Conservation (phyloP, 176 grass and related monocot genomes). For the Dendrocalamus sinicus region DNA sequence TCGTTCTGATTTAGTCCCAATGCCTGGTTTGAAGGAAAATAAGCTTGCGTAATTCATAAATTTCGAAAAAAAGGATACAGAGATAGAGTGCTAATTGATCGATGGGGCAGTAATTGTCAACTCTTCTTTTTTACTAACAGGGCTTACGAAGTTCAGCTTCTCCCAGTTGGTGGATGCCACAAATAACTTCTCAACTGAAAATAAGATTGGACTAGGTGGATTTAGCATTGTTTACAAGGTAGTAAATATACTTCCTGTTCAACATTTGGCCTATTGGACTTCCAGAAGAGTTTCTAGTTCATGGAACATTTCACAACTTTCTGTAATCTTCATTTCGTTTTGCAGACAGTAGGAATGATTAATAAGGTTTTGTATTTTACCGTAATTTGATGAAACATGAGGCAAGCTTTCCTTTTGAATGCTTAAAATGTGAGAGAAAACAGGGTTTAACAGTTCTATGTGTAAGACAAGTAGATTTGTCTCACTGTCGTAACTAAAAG, state of each 20-base stretch:
- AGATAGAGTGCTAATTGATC: neutral
- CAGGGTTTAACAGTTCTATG: too few relatives aligned
- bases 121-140: neutral
- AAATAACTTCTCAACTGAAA: slow-evolving; percentile 2
- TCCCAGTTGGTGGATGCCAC: slow-evolving; percentile 6
- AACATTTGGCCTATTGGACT: neutral
- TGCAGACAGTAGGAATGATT: too few relatives aligned
- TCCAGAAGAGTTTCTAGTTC: neutral
- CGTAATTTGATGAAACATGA: too few relatives aligned
- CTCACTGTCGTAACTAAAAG: too few relatives aligned
- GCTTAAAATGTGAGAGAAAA: too few relatives aligned
- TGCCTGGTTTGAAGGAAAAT: neutral
- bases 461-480: too few relatives aligned
- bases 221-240: neutral
- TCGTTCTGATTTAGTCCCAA: neutral
- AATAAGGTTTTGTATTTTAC: too few relatives aligned
- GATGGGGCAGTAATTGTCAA: neutral
- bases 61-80: neutral
- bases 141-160: neutral
- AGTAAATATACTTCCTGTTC: neutral
- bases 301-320: too few relatives aligned
- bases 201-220: neutral
- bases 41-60: neutral
- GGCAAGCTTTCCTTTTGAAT: too few relatives aligned
- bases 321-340: too few relatives aligned